Base-by-base conservation (phyloP, 306 rosid genomes). In the Acmispon strigosus region DNA sequence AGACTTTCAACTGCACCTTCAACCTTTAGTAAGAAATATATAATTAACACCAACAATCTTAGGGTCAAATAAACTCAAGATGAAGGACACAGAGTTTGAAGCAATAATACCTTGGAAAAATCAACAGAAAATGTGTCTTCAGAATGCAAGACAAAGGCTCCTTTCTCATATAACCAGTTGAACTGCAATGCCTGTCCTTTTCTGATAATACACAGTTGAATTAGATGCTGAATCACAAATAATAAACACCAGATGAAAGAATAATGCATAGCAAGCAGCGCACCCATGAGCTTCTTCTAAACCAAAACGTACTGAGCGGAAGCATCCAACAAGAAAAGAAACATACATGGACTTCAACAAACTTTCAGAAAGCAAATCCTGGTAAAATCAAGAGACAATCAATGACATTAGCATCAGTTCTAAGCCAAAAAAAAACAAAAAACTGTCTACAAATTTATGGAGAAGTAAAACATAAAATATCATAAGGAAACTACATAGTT, bases 141-240 rank as follows among this genome's bases (percentile, higher is more conserved):
- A 7, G 85, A 44, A 47, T 86, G 80, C 66, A 84, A 76, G 50
- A 89, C 54, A 79, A 94, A 87, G 69, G 98, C 96, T 72, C 84
- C 95, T 89, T 87, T 80, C 82, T 83, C 90, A 72, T 83, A 83
- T 44, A 94, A 66, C 97, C 97, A 94, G 82, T 94, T 94, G 81
- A 94, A 94, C 76, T 94, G 98, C 83, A 94, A 72, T 17, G 98
- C 97, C 71, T 94, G 98, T 64, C 98, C 98, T 79, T 94, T 94
- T 53, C 98, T 94, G 82, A 66, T 27, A 77, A 82, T 20, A 69
- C 14, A 62, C 62, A 32, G 45, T 5, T 67, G 61, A 49, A 69
- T 80, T 74, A 78, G 81, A 56, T 62, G 22, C 74, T 58, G 62
- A 69, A 78, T 44, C 58, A 80, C 32, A 62, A 47, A 47, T 14